phyloP scores from a whole-genome alignment of 75 land plant genomes.

The Gnetum montanum region DNA sequence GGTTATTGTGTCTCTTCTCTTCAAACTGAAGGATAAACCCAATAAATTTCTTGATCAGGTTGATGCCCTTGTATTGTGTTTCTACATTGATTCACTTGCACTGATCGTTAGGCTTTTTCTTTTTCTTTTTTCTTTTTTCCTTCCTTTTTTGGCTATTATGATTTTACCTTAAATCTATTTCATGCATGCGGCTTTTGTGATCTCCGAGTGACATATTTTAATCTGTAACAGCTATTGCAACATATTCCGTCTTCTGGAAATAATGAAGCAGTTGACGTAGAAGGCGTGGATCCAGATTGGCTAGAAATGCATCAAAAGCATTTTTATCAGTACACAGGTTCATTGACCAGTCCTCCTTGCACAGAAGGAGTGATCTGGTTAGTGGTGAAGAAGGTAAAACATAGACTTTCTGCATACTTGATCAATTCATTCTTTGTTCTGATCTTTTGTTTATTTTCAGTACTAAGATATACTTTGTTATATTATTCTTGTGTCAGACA shows the following conservation, averaged over 20 bases:
- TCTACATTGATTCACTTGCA: too few species aligned
- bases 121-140: too few species aligned
- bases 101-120: too few species aligned
- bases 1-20: slow-evolving; percentile 8
- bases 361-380: slow-evolving; percentile 43
- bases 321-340: slow-evolving; percentile 34
- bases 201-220: too few species aligned
- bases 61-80: too few species aligned
- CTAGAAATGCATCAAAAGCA: slow-evolving; percentile 12
- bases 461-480: neutral
- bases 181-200: too few species aligned
- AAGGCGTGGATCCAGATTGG: slow-evolving; percentile 7
- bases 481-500: neutral
- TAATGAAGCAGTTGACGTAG: slow-evolving; percentile 8
- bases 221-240: slow-evolving; percentile 12
- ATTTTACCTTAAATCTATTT: too few species aligned
- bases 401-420: too few species aligned
- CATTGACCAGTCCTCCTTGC: slow-evolving; percentile 48
- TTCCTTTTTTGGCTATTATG: too few species aligned
- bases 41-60: slow-evolving; percentile 15
- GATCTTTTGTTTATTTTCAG: neutral
- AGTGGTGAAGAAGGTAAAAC: slow-evolving; percentile 22
- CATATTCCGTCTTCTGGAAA: slow-evolving; percentile 4
- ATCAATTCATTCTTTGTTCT: neutral
- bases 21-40: slow-evolving; percentile 5